Percentiles rank a stretch among this genome's conserved stretches.
phyloP scores from a whole-genome alignment of 2,329 filamentous ascomycete genomes.

The Cordyceps cicadae region DNA sequence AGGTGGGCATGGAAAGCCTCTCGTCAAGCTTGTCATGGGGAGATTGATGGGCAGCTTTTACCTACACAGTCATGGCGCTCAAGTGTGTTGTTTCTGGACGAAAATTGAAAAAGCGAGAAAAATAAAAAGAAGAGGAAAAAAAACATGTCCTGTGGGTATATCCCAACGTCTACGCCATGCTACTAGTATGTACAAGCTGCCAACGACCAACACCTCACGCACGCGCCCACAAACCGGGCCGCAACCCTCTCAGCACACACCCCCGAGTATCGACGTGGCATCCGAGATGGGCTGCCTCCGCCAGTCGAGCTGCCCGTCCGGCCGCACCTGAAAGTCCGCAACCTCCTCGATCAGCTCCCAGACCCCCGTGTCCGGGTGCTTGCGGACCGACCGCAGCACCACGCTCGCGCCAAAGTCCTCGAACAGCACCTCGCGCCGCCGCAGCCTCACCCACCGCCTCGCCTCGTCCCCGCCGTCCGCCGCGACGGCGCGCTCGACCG shows the following conservation, averaged over 20 bases:
- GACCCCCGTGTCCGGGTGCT: slow-evolving; percentile 20
- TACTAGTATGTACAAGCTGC: neutral
- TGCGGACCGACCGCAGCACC: slow-evolving; percentile 29
- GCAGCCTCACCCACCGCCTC: slow-evolving; percentile 32
- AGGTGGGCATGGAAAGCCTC: neutral
- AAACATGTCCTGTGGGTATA: neutral
- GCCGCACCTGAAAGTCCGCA: slow-evolving; percentile 23
- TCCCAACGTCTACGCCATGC: neutral
- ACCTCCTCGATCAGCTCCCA: slow-evolving; percentile 33
- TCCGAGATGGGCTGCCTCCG: slow-evolving; percentile 28
- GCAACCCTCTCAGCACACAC: slow-evolving; percentile 18
- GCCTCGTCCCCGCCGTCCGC: slow-evolving; percentile 24
- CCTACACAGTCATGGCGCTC: too few species aligned
- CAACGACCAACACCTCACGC: neutral
- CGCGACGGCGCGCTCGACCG: slow-evolving; percentile 26
- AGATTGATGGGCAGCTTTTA: too few species aligned
- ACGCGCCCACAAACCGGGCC: neutral
- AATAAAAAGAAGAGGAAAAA: neutral
- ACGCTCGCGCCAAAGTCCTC: slow-evolving; percentile 29
- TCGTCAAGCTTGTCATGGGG: too few species aligned
- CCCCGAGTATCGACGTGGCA: slow-evolving; percentile 23
- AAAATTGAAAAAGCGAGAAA: too few species aligned
- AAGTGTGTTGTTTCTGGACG: too few species aligned
- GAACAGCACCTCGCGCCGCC: slow-evolving; percentile 30
- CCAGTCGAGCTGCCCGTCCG: slow-evolving; percentile 27